Evolutionary conservation across 2,329 filamentous ascomycete species (phyloP).

Genomic region (Thelonectria blattea): DNA sequence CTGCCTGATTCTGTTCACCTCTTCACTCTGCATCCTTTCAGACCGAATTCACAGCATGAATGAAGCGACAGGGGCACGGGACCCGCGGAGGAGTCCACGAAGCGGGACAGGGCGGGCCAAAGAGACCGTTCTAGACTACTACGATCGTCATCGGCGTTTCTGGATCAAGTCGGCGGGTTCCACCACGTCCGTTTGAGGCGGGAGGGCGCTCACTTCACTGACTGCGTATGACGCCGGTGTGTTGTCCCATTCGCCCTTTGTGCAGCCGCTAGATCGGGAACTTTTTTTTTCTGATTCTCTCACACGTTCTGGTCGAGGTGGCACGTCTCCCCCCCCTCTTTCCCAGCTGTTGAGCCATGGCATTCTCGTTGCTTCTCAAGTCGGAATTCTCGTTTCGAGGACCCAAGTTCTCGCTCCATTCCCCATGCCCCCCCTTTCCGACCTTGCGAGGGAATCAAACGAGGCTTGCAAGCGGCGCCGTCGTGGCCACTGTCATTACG

Average conservation of each 20-base stretch:
- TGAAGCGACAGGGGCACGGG: slow-evolving; percentile 25
- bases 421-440: slow-evolving; percentile 13
- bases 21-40: not conserved
- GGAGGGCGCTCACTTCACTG: slow-evolving; percentile 8
- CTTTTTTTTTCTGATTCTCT: slow-evolving; percentile 16
- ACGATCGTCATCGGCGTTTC: slow-evolving; percentile 37
- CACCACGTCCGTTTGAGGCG: slow-evolving; percentile 32
- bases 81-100: slow-evolving; percentile 14
- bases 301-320: not conserved
- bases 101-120: slow-evolving; percentile 18
- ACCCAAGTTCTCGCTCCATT: slow-evolving; percentile 10
- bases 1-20: slow-evolving; percentile 2
- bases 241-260: slow-evolving; percentile 21
- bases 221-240: slow-evolving; percentile 13
- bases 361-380: not conserved
- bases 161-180: slow-evolving; percentile 33
- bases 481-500: slow-evolving; percentile 22
- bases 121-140: slow-evolving; percentile 37
- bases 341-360: not conserved
- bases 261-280: slow-evolving; percentile 26
- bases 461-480: slow-evolving; percentile 18
- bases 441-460: slow-evolving; percentile 16
- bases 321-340: not conserved
- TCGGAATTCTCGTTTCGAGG: slow-evolving; percentile 8
- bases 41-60: slow-evolving; percentile 6